Percentiles rank a stretch among this genome's conserved stretches.
Conservation (phyloP, 73 alveolate genomes). For the Tetrahymena thermophila region DNA sequence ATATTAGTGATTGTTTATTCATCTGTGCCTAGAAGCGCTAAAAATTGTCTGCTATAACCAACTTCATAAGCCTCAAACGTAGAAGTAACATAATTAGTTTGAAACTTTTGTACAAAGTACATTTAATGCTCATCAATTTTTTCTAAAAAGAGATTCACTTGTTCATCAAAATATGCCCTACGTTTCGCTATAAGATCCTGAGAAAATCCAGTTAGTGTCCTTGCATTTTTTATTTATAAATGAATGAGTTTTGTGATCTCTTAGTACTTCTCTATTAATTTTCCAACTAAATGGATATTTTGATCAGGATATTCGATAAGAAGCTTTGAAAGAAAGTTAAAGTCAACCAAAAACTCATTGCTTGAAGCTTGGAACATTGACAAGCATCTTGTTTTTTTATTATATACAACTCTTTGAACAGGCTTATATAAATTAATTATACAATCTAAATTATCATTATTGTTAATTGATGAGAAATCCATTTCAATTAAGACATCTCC, state of each 20-base stretch:
- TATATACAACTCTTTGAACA: background rate
- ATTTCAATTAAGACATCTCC: background rate
- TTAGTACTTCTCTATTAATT: background rate
- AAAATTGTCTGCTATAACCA: background rate
- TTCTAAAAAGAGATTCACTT: background rate
- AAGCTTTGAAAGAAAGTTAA: background rate
- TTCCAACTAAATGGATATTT: background rate
- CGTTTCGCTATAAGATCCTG: background rate
- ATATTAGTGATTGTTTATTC: background rate
- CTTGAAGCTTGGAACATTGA: background rate
- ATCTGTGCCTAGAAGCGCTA: background rate
- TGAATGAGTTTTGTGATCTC: background rate
- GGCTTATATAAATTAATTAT: background rate
- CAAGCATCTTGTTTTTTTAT: background rate
- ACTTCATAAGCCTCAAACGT: background rate
- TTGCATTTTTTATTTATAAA: background rate
- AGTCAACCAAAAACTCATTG: background rate
- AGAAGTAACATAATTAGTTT: background rate
- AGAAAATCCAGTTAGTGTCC: background rate
- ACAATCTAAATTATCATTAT: background rate
- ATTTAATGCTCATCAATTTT: background rate
- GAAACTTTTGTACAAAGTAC: background rate
- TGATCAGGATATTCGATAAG: background rate
- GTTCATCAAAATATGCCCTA: background rate
- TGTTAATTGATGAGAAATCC: background rate